Conservation (phyloP, 169 alveolate species). For the Plasmodium coatneyi region DNA sequence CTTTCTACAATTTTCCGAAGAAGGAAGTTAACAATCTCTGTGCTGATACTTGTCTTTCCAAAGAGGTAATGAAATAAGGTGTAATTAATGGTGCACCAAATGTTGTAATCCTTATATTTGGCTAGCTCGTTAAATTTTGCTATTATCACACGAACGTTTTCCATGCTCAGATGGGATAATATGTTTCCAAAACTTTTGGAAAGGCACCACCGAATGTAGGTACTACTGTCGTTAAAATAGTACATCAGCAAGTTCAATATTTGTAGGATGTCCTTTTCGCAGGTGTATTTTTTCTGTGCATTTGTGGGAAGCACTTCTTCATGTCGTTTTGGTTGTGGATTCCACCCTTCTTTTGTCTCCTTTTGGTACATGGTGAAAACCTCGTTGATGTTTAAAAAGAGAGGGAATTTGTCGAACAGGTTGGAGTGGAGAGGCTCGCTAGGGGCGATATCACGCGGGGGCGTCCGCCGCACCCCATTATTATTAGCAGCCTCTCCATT, state of each 20-base stretch:
- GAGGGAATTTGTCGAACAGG: conserved; percentile 44
- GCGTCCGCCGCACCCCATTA: neutral
- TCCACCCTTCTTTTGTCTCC: neutral
- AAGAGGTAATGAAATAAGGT: conserved; percentile 63
- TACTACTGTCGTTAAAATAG: conserved; percentile 63
- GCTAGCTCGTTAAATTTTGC: conserved; percentile 19
- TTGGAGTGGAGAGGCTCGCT: neutral
- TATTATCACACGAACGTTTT: conserved; percentile 1
- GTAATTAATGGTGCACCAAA: conserved; percentile 30
- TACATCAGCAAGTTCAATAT: conserved; percentile 19
- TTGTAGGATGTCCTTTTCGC: conserved; percentile 41
- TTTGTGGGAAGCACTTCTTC: neutral
- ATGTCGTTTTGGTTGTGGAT: neutral
- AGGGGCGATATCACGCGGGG: neutral
- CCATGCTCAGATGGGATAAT: conserved; percentile 16
- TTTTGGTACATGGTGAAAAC: conserved; percentile 28
- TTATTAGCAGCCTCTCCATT: neutral
- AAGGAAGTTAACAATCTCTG: conserved; percentile 20
- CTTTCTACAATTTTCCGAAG: conserved; percentile 17
- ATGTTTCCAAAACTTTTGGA: conserved; percentile 68
- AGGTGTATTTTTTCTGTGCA: conserved; percentile 8
- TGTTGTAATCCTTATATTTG: conserved; percentile 52
- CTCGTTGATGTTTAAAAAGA: conserved; percentile 34
- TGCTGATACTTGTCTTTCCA: conserved; percentile 8
- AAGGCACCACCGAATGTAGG: conserved; percentile 46